phyloP scores from a whole-genome alignment of 2,329 filamentous ascomycete species.

The Immersiporthe knoxdaviesiana region DNA sequence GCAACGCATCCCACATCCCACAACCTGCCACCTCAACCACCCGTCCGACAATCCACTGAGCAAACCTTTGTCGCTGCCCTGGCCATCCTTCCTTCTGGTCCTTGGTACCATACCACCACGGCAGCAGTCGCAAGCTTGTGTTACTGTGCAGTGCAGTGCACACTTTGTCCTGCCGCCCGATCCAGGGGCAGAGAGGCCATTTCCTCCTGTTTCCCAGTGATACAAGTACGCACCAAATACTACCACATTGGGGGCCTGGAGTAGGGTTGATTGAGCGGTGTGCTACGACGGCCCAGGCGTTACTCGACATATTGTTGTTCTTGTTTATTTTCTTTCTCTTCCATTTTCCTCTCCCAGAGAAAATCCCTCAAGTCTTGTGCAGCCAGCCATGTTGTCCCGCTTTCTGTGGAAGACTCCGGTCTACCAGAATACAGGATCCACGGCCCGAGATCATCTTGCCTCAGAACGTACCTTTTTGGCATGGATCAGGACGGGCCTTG shows the following conservation, averaged over 20 bases:
- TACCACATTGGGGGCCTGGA: not conserved
- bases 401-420: conserved; percentile 33
- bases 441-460: conserved; percentile 57
- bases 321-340: not conserved
- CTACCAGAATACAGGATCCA: conserved; percentile 51
- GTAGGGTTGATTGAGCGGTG: not conserved
- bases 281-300: not conserved
- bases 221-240: not conserved
- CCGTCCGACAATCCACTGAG: not conserved
- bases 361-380: not conserved
- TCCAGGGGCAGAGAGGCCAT: not conserved
- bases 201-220: conserved; percentile 1
- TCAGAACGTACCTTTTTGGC: conserved; percentile 57
- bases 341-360: not conserved
- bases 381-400: conserved; percentile 23
- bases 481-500: conserved; percentile 55
- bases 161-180: not conserved
- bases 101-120: not conserved
- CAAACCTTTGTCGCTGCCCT: not conserved
- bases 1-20: not conserved
- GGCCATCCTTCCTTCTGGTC: not conserved
- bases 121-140: conserved; percentile 3
- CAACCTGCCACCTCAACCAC: not conserved
- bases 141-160: not conserved
- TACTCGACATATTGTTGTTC: not conserved